A percentile compares a stretch with the other conserved stretches of the same genome.
phyloP scores from a whole-genome alignment of 2,329 filamentous ascomycete species.

The Clathrospora elynae region DNA sequence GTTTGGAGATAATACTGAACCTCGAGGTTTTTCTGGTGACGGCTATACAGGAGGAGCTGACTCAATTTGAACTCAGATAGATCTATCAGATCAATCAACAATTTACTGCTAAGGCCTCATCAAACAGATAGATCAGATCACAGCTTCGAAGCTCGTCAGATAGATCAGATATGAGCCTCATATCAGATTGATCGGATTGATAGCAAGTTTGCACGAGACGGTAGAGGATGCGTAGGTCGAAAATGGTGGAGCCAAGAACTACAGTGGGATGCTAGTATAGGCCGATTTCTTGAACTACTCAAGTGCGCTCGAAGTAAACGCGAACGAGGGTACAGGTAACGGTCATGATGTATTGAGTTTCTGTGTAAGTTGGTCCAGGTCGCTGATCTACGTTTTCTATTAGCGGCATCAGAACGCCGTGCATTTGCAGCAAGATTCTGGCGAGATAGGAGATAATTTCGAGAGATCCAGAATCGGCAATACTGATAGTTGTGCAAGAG shows the following conservation, averaged over 20 bases:
- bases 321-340: neutral
- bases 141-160: too few species aligned
- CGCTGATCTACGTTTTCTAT: neutral
- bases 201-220: neutral
- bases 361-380: neutral
- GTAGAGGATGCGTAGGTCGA: neutral
- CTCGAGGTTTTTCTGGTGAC: too few species aligned
- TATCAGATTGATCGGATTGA: neutral
- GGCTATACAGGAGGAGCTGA: too few species aligned
- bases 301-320: slow-evolving; percentile 2
- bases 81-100: too few species aligned
- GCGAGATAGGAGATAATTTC: neutral
- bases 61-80: too few species aligned
- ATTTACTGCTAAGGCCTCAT: too few species aligned
- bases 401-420: neutral
- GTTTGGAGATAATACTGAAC: too few species aligned
- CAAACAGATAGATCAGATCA: too few species aligned
- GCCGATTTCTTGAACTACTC: slow-evolving; percentile 2
- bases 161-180: too few species aligned
- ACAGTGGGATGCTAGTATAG: neutral
- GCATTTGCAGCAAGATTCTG: neutral
- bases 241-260: neutral
- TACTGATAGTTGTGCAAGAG: neutral
- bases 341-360: neutral
- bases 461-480: neutral